phyloP scores from a whole-genome alignment of 257 asterid genomes.

The Linderniella brevidens region DNA sequence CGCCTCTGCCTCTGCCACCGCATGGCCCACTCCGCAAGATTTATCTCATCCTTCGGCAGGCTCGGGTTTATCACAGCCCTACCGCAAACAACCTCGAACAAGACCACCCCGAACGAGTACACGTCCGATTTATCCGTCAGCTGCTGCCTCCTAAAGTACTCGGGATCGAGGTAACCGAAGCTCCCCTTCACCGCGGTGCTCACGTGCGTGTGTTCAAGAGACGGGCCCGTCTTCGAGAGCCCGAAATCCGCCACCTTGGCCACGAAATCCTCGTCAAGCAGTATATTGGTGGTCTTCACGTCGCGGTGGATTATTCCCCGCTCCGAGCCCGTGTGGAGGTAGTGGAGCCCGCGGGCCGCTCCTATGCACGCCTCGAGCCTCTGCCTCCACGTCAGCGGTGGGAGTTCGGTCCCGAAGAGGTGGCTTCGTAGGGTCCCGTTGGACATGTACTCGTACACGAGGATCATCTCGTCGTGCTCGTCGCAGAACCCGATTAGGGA shows the following conservation, averaged over 20 bases:
- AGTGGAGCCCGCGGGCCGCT: constrained; percentile 68
- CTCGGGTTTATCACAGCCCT: constrained; percentile 67
- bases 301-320: constrained; percentile 68
- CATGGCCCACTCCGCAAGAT: constrained; percentile 82
- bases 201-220: constrained; percentile 65
- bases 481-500: constrained; percentile 72
- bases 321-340: constrained; percentile 68
- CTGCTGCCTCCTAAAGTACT: constrained; percentile 69
- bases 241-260: constrained; percentile 83
- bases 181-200: constrained; percentile 82
- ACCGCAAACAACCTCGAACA: constrained; percentile 62
- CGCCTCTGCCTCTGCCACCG: constrained; percentile 66
- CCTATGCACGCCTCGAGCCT: constrained; percentile 71
- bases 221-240: constrained; percentile 62
- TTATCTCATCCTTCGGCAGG: constrained; percentile 63
- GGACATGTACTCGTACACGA: constrained; percentile 72
- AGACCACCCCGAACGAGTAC: constrained; percentile 67
- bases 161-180: constrained; percentile 74
- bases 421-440: constrained; percentile 75
- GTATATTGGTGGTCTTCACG: constrained; percentile 63
- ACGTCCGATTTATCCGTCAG: constrained; percentile 74
- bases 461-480: constrained; percentile 59
- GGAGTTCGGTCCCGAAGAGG: constrained; percentile 54
- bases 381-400: constrained; percentile 52
- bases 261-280: constrained; percentile 49